Conservation (phyloP, 2,329 filamentous ascomycete genomes). For the Dothideomycetes sp. region DNA sequence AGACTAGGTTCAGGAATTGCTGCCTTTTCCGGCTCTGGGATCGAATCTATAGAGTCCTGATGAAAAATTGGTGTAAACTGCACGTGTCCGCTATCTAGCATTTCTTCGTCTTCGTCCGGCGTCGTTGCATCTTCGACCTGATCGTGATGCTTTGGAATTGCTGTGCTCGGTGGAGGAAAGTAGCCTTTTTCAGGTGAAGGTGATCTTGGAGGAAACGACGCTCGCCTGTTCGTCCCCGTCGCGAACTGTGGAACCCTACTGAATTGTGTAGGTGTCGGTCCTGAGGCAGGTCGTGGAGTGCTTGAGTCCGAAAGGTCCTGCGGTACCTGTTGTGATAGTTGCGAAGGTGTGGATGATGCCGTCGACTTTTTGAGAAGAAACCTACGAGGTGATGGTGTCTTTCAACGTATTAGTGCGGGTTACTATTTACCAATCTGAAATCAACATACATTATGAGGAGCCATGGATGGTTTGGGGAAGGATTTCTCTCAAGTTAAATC, state of each 20-base stretch:
- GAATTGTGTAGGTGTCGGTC: slow-evolving; percentile 7
- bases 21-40: background rate
- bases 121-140: slow-evolving; percentile 20
- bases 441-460: no score
- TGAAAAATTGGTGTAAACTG: slow-evolving; percentile 16
- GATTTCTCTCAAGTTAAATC: no score
- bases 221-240: background rate
- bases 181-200: slow-evolving; percentile 2
- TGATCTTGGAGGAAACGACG: slow-evolving; percentile 6
- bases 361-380: slow-evolving; percentile 4
- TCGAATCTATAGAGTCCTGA: background rate
- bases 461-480: no score
- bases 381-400: slow-evolving; percentile 8
- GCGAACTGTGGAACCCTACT: slow-evolving; percentile 6
- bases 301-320: slow-evolving; percentile 1
- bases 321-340: background rate
- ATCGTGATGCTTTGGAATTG: slow-evolving; percentile 16
- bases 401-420: background rate
- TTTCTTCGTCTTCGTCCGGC: slow-evolving; percentile 19
- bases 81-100: slow-evolving; percentile 19
- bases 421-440: no score
- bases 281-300: slow-evolving; percentile 1
- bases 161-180: background rate
- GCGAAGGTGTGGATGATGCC: background rate
- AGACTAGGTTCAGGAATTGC: slow-evolving; percentile 14